These are phyloP conservation scores for Cordyceps militaris DNA, from an alignment of 2,329 filamentous ascomycete species.

Conservation along the genomic window DNA sequence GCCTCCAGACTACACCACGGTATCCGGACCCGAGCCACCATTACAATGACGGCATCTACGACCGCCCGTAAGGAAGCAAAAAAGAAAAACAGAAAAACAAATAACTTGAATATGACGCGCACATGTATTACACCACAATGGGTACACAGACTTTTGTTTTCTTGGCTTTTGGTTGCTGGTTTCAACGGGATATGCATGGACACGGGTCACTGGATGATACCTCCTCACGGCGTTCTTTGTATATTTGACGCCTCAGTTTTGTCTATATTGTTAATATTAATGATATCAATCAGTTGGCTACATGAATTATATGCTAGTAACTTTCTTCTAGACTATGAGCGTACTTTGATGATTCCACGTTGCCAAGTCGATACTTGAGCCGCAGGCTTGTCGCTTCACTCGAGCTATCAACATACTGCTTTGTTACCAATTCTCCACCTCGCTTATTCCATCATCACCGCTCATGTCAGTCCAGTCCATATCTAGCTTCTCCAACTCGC, in stretches of 20 bases:
- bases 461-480: constrained; percentile 39
- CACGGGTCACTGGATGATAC: constrained; percentile 3
- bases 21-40: constrained; percentile 22
- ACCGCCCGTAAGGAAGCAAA: constrained; percentile 16
- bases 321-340: background rate
- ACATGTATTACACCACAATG: background rate
- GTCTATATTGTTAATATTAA: constrained; percentile 1
- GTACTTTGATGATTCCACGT: background rate
- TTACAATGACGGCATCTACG: constrained; percentile 33
- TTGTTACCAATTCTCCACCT: constrained; percentile 25
- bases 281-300: background rate
- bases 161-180: background rate
- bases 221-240: background rate
- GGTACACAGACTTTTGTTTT: background rate
- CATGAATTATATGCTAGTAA: background rate
- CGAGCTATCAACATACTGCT: too few relatives aligned
- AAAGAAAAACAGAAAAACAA: background rate
- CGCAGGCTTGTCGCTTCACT: too few relatives aligned
- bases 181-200: background rate
- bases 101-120: background rate
- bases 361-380: too few relatives aligned
- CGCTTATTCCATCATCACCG: constrained; percentile 27
- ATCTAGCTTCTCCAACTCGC: constrained; percentile 69
- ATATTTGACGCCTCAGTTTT: background rate
- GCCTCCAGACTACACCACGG: background rate